These are phyloP conservation scores for Syncephalastrum contaminatum DNA, from an alignment of 371 early-diverging fungal species.

Conservation along the genomic window DNA sequence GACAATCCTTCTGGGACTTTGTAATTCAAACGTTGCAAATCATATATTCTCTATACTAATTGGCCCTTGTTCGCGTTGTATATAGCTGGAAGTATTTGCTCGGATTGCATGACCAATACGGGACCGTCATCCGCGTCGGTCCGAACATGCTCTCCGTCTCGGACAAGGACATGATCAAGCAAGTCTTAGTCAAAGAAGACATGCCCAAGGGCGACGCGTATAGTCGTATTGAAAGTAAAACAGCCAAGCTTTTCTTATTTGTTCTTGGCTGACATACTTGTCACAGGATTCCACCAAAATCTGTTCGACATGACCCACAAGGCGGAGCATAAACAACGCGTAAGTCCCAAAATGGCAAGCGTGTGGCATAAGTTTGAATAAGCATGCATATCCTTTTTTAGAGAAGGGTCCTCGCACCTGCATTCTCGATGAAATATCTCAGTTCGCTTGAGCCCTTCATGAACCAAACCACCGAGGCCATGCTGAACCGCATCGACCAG, in stretches of 20 bases:
- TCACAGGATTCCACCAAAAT: constrained; percentile 2
- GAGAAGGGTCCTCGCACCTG: constrained; percentile 44
- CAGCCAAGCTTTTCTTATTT: neutral
- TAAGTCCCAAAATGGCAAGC: neutral
- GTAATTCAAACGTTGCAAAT: no score
- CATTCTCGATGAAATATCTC: constrained; percentile 42
- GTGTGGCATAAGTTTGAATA: neutral
- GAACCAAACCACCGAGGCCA: constrained; percentile 9
- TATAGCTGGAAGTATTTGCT: constrained; percentile 5
- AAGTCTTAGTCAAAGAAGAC: constrained; percentile 15
- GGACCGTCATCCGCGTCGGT: constrained; percentile 15
- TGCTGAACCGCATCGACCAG: constrained; percentile 19
- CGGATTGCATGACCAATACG: constrained; percentile 16
- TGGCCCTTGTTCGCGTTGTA: no score
- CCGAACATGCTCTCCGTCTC: constrained; percentile 10
- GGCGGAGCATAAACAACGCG: constrained; percentile 31
- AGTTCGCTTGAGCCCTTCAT: constrained; percentile 40
- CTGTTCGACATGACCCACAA: constrained; percentile 27
- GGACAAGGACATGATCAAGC: constrained; percentile 26
- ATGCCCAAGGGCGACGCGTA: constrained; percentile 9
- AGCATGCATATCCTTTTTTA: neutral
- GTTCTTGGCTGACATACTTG: no score
- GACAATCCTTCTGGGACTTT: no score
- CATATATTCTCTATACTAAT: no score
- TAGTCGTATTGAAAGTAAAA: neutral